Base-by-base conservation (phyloP, 2,329 filamentous ascomycete species). In the Penicillium sp. region DNA sequence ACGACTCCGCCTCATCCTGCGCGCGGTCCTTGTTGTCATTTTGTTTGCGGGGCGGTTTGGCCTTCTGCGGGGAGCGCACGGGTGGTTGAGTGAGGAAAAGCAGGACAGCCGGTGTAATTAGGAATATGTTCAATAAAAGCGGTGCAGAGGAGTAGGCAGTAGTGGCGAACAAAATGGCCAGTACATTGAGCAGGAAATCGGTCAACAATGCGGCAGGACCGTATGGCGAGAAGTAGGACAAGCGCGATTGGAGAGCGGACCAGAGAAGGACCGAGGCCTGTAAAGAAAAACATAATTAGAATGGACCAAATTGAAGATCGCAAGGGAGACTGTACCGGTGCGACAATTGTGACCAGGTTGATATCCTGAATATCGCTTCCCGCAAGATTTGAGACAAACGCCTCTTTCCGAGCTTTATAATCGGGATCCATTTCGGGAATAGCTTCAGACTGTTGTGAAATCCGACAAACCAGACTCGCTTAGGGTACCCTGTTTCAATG, bases 351-450 rank as follows among this genome's bases (percentile, higher is more conserved):
- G 64, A 97, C 89, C 66, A 85, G 83, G 72, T 92, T 93, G 77
- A 99, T 92, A 73, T 99, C 94, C 64, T 82, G 78, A 57, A 96
- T 86, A 29, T 86, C 83, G 56, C 94, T 91, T 40, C 94, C 94
- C 6, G 88, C 87, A 27, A 96, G 85, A 72, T 92, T 90, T 52
- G 93, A 96, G 69, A 99, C 94, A 73, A 96, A 96, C 70, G 91
- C 91, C 80, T 96, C 92, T 79, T 99, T 99, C 64, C 89, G 82
- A 68, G 89, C 85, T 77, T 97, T 99, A 80, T 97, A 96, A 75
- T 82, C 87, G 51, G 69, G 62, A 42, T 73, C 70, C 74, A 74
- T 75, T 25, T 20, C 7, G 15, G 20, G n/a, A 37, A 45, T 37
- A 27, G 15, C 8, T 49, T 67, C 35, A 37, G 23, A 27, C 41